These are phyloP conservation scores for Neurospora sp. DNA, from an alignment of 495 filamentous ascomycete genomes.

Conservation along the genomic window DNA sequence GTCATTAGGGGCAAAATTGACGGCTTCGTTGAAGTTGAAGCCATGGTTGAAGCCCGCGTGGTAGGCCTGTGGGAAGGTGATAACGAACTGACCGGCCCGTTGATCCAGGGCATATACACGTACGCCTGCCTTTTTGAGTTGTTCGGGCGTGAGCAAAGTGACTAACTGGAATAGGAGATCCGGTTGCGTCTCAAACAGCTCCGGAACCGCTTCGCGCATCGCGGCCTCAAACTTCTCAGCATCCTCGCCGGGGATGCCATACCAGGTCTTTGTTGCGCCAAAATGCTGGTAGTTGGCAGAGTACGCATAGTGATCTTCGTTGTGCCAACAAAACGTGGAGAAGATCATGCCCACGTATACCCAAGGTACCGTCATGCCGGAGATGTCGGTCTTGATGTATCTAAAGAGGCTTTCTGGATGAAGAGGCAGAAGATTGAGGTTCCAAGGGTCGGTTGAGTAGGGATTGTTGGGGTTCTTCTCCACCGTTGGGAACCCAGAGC, in stretches of 20 bases:
- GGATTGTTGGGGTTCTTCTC: slow-evolving; percentile 81
- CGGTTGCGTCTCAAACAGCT: slow-evolving; percentile 93
- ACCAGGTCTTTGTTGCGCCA: slow-evolving; percentile 98
- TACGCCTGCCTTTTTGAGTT: slow-evolving; percentile 90
- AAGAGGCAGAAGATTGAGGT: slow-evolving; percentile 86
- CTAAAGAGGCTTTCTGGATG: slow-evolving; percentile 88
- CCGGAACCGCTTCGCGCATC: slow-evolving; percentile 90
- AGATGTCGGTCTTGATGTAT: slow-evolving; percentile 96
- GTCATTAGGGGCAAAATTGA: slow-evolving; percentile 94
- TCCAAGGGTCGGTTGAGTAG: slow-evolving; percentile 88
- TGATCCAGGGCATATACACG: slow-evolving; percentile 90
- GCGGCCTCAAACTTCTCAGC: slow-evolving; percentile 90
- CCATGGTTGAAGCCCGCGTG: slow-evolving; percentile 92
- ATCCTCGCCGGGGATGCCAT: slow-evolving; percentile 90
- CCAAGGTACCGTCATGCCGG: slow-evolving; percentile 99
- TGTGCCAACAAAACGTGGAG: slow-evolving; percentile 99
- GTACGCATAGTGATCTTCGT: slow-evolving; percentile 96
- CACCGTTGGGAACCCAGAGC: slow-evolving; percentile 92
- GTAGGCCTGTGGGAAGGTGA: slow-evolving; percentile 89
- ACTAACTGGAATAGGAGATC: slow-evolving; percentile 96
- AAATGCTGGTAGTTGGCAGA: slow-evolving; percentile 99
- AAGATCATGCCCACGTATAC: slow-evolving; percentile 99
- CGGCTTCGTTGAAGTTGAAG: slow-evolving; percentile 99
- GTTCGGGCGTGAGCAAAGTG: slow-evolving; percentile 85
- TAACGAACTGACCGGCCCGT: slow-evolving; percentile 87